Conservation (phyloP, 2,329 filamentous ascomycete species). For the Aspergillus melleus region DNA sequence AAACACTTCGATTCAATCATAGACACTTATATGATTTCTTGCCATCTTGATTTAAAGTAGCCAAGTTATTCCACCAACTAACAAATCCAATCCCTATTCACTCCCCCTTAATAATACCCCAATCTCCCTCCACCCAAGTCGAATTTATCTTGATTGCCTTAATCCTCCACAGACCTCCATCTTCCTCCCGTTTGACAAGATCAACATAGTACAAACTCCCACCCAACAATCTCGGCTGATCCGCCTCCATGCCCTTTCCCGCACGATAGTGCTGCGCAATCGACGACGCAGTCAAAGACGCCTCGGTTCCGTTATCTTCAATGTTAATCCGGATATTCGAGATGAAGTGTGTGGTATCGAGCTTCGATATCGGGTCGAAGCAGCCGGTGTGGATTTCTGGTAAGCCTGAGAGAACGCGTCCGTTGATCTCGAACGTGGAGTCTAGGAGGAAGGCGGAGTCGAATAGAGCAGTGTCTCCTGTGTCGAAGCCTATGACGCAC, state of each 20-base stretch:
- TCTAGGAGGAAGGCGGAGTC: conserved; percentile 29
- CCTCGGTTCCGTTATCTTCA: conserved; percentile 12
- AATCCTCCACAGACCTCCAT: conserved; percentile 37
- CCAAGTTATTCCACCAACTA: too few relatives aligned
- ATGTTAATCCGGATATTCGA: conserved; percentile 25
- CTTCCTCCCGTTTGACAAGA: conserved; percentile 27
- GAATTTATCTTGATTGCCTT: conserved; percentile 30
- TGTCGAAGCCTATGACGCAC: conserved; percentile 28
- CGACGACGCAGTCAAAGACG: conserved; percentile 15
- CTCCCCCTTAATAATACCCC: conserved; percentile 4
- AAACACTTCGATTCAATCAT: too few relatives aligned
- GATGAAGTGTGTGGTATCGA: conserved; percentile 31
- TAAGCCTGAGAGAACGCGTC: conserved; percentile 20
- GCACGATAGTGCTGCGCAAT: conserved; percentile 22
- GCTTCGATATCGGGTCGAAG: conserved; percentile 21
- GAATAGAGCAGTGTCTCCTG: conserved; percentile 26
- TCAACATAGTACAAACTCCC: conserved; percentile 31
- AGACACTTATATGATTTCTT: too few relatives aligned
- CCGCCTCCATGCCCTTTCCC: conserved; percentile 27
- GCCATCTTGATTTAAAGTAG: too few relatives aligned
- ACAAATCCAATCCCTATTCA: background rate
- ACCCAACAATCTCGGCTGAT: conserved; percentile 22
- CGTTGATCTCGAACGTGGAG: conserved; percentile 20
- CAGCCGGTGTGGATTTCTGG: conserved; percentile 19
- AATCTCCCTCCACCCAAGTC: conserved; percentile 30